phyloP scores from a whole-genome alignment of 768 basidiomycete species.

The Boletellus sp. region DNA sequence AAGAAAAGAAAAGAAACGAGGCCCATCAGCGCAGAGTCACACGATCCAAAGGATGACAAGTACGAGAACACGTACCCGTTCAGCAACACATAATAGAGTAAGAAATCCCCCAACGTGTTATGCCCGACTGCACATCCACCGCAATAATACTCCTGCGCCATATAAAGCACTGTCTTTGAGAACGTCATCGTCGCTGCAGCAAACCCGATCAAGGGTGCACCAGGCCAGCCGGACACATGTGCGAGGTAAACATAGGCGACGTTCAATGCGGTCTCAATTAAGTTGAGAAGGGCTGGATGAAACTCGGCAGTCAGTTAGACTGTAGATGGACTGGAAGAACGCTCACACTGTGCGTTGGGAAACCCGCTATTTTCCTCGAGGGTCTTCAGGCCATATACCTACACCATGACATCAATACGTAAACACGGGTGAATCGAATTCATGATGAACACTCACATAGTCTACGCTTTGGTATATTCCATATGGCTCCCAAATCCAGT shows the following conservation, averaged over 20 bases:
- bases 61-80: constrained; percentile 58
- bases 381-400: constrained; percentile 74
- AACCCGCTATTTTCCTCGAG: constrained; percentile 71
- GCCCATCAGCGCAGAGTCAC: constrained; percentile 3
- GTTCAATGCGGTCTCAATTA: constrained; percentile 77
- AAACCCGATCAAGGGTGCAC: constrained; percentile 75
- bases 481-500: constrained; percentile 91
- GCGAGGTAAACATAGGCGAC: constrained; percentile 72
- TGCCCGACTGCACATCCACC: constrained; percentile 72
- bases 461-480: constrained; percentile 68
- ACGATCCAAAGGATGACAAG: neutral
- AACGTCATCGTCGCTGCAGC: constrained; percentile 72
- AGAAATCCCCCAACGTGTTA: constrained; percentile 49
- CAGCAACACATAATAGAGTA: constrained; percentile 69
- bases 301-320: neutral
- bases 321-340: neutral
- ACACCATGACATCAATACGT: constrained; percentile 15
- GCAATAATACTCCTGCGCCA: constrained; percentile 76
- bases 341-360: constrained; percentile 78
- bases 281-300: constrained; percentile 63
- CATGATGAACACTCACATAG: constrained; percentile 28
- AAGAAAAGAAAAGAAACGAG: neutral
- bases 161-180: constrained; percentile 83
- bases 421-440: constrained; percentile 33
- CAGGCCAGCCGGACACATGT: constrained; percentile 55